These are phyloP conservation scores for Talaromyces sp. DNA, from an alignment of 2,329 filamentous ascomycete genomes.

Conservation along the genomic window DNA sequence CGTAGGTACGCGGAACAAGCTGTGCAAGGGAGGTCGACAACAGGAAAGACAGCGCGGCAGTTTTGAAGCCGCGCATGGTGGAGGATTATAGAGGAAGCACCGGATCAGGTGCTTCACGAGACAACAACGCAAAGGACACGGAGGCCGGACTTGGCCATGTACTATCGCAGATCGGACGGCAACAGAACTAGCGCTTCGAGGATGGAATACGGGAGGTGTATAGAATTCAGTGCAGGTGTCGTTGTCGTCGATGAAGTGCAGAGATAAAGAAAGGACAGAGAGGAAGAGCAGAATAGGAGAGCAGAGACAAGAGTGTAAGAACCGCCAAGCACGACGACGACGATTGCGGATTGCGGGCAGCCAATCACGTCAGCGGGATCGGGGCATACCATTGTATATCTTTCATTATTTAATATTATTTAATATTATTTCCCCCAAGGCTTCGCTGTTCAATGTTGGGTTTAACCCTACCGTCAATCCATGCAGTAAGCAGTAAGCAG, in stretches of 20 bases:
- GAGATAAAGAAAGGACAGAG: neutral
- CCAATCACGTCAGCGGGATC: neutral
- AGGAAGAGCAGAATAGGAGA: neutral
- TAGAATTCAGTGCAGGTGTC: neutral
- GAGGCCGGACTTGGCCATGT: neutral
- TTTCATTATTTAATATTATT: neutral
- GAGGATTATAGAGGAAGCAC: neutral
- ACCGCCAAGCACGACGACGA: neutral
- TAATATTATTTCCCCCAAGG: neutral
- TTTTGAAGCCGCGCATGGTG: constrained; percentile 22
- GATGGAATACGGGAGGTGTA: neutral
- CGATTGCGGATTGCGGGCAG: neutral
- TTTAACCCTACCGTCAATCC: neutral
- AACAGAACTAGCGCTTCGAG: neutral
- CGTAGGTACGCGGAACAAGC: constrained; percentile 64
- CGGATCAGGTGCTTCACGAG: constrained; percentile 9
- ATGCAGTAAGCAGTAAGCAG: neutral
- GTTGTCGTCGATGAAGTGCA: neutral
- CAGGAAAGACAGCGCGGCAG: constrained; percentile 28
- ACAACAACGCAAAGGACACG: constrained; percentile 5
- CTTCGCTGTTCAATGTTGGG: neutral
- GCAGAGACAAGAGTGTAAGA: neutral
- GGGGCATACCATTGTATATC: neutral
- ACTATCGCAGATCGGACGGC: neutral
- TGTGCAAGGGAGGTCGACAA: constrained; percentile 43